A percentile compares a stretch with the other conserved stretches of the same genome.
These are phyloP conservation scores for Xylaria sp. DNA, from an alignment of 2,329 filamentous ascomycete genomes.

Conservation along the genomic window DNA sequence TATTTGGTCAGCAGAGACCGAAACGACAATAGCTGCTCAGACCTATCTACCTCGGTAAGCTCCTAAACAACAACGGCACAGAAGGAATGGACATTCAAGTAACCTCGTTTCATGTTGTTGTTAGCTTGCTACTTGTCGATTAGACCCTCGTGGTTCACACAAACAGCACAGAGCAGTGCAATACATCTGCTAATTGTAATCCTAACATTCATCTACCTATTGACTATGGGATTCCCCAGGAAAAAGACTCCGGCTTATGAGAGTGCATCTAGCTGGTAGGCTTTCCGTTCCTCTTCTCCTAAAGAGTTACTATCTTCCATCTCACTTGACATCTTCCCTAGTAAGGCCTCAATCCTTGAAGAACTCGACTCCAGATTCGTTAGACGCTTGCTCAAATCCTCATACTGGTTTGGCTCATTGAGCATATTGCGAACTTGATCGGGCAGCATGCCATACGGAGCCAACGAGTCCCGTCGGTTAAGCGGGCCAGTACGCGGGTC, in stretches of 20 bases:
- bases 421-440: slow-evolving; percentile 48
- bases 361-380: slow-evolving; percentile 47
- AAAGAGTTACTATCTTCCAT: slow-evolving; percentile 16
- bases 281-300: slow-evolving; percentile 25
- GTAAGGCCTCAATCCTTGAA: slow-evolving; percentile 44
- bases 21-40: no score
- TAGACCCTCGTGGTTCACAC: background rate
- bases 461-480: slow-evolving; percentile 51
- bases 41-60: background rate
- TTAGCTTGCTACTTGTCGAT: background rate
- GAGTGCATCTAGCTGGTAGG: slow-evolving; percentile 25
- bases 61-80: background rate
- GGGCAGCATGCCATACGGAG: slow-evolving; percentile 45
- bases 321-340: slow-evolving; percentile 35
- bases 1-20: no score
- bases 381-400: slow-evolving; percentile 41
- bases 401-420: slow-evolving; percentile 41
- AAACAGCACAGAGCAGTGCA: background rate
- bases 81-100: background rate
- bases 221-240: background rate
- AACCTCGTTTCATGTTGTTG: background rate
- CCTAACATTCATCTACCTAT: background rate
- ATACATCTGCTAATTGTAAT: background rate
- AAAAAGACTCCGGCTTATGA: slow-evolving; percentile 21
- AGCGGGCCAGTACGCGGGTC: slow-evolving; percentile 29